Conservation (phyloP, 208 protist species). For the Vickermania ingenoplastis region DNA sequence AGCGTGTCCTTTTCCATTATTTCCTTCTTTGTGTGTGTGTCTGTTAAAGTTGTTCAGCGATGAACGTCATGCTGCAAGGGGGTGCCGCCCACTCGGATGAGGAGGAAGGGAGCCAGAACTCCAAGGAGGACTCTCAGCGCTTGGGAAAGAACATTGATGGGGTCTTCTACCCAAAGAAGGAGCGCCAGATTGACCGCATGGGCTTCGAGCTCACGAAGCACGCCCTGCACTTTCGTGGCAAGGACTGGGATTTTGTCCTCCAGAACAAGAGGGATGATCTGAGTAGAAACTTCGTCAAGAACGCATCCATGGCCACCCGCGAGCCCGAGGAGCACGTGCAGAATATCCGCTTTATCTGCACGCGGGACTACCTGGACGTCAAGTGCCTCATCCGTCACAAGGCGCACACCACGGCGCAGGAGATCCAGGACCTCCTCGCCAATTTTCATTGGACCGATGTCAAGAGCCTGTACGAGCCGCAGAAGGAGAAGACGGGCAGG, state of each 20-base stretch:
- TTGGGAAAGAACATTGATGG: constrained; percentile 29
- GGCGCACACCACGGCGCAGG: constrained; percentile 19
- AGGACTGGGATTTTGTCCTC: constrained; percentile 58
- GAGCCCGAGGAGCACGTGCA: constrained; percentile 38
- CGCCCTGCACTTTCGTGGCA: constrained; percentile 48
- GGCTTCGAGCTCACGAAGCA: constrained; percentile 63
- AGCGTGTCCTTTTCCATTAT: too few species aligned
- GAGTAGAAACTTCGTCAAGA: constrained; percentile 33
- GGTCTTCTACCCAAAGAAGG: constrained; percentile 36
- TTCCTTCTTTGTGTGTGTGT: too few species aligned
- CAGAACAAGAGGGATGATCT: constrained; percentile 43
- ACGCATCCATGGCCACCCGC: constrained; percentile 30
- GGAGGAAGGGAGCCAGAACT: not conserved
- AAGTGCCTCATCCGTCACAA: constrained; percentile 55
- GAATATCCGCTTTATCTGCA: constrained; percentile 52
- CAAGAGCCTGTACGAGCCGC: constrained; percentile 48
- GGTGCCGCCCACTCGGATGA: not conserved
- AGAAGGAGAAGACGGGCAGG: constrained; percentile 13
- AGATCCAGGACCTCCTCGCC: constrained; percentile 41
- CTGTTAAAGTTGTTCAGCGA: too few species aligned
- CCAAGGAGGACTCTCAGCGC: not conserved
- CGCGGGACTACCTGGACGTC: constrained; percentile 23
- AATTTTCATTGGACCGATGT: constrained; percentile 20
- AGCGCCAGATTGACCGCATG: constrained; percentile 47
- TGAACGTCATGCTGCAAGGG: not conserved